Percentiles rank a stretch among this genome's conserved stretches.
phyloP scores from a whole-genome alignment of 75 land plant genomes.

The Pinus taeda region DNA sequence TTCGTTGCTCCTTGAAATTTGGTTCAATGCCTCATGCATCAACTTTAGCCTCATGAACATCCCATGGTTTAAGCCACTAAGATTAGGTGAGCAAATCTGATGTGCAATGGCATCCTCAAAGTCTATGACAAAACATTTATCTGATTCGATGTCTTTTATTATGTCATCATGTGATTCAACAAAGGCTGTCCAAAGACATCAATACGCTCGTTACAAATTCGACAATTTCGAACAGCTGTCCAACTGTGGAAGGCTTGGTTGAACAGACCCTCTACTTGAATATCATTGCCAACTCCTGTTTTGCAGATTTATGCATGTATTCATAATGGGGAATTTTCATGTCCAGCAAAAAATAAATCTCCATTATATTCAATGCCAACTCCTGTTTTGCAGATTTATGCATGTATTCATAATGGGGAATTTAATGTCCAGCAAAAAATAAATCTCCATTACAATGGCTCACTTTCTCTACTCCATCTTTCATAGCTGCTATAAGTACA shows the following conservation, averaged over 20 bases:
- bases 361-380: conserved; percentile 25
- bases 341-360: conserved; percentile 13
- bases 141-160: conserved; percentile 12
- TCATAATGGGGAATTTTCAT: conserved; percentile 6
- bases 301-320: neutral
- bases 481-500: conserved; percentile 7
- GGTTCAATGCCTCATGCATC: conserved; percentile 18
- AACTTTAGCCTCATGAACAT: conserved; percentile 15
- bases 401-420: conserved; percentile 6
- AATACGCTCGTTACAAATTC: conserved; percentile 16
- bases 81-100: neutral
- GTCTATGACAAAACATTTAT: conserved; percentile 26
- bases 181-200: conserved; percentile 12
- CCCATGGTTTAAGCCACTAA: conserved; percentile 15
- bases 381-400: conserved; percentile 2
- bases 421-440: conserved; percentile 8
- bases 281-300: conserved; percentile 17
- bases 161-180: conserved; percentile 26
- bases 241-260: conserved; percentile 4
- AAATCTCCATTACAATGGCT: conserved; percentile 14
- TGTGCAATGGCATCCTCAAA: conserved; percentile 24
- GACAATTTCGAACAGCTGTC: conserved; percentile 16
- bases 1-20: neutral
- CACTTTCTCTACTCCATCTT: conserved; percentile 15
- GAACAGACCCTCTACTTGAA: conserved; percentile 19